phyloP scores from a whole-genome alignment of 2,329 filamentous ascomycete species.

The Arachnomyces sp. region DNA sequence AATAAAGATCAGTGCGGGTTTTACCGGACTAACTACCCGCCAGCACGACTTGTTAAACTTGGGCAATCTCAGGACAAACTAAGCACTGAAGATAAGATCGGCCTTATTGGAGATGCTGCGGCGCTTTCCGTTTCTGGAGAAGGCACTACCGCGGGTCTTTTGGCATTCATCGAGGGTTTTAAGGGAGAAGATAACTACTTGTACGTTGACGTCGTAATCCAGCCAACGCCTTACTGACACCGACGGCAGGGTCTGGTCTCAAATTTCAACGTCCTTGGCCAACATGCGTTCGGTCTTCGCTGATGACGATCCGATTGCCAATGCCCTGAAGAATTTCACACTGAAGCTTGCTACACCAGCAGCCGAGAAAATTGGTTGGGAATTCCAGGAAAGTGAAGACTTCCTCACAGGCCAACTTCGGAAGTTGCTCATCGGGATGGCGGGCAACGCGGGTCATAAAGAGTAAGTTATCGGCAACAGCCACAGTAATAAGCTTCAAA shows the following conservation, averaged over 20 bases:
- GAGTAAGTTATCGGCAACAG: conserved; percentile 44
- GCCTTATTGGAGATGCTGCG: conserved; percentile 79
- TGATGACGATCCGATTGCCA: conserved; percentile 62
- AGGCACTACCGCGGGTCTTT: conserved; percentile 69
- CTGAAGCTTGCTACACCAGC: conserved; percentile 68
- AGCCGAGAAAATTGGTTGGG: conserved; percentile 76
- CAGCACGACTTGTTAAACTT: conserved; percentile 72
- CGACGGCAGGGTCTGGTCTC: conserved; percentile 62
- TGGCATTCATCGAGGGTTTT: conserved; percentile 82
- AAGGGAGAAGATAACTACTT: conserved; percentile 73
- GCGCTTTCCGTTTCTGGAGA: conserved; percentile 84
- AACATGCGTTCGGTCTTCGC: conserved; percentile 80
- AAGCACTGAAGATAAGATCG: conserved; percentile 82
- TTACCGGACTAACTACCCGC: conserved; percentile 89
- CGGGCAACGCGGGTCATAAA: conserved; percentile 69
- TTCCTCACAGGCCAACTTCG: conserved; percentile 77
- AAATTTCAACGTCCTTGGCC: conserved; percentile 68
- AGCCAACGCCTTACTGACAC: conserved; percentile 14
- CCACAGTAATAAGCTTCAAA: conserved; percentile 6
- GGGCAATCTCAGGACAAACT: conserved; percentile 69
- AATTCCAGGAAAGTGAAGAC: conserved; percentile 68
- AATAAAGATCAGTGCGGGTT: conserved; percentile 85
- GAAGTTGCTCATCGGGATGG: conserved; percentile 68
- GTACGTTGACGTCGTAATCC: conserved; percentile 26
- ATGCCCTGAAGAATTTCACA: conserved; percentile 69